Conservation (phyloP, 2,329 filamentous ascomycete genomes). For the Alternaria gansuensis region DNA sequence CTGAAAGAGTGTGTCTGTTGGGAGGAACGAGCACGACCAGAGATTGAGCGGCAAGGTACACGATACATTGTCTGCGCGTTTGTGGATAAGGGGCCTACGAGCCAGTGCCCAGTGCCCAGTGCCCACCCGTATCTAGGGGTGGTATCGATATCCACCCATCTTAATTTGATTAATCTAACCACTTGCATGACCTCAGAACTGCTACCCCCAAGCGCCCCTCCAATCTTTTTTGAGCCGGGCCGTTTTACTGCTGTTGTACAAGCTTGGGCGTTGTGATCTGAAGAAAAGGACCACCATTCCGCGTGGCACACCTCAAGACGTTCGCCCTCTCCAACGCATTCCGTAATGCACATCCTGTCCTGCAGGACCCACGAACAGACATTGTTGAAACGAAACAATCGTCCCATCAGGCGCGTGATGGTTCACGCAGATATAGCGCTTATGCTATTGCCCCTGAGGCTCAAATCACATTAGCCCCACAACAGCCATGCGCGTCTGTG, state of each 20-base stretch:
- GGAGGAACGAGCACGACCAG: slow-evolving; percentile 31
- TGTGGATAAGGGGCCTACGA: slow-evolving; percentile 32
- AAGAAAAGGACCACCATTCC: neutral
- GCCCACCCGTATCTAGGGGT: slow-evolving; percentile 41
- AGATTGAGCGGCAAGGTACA: slow-evolving; percentile 37
- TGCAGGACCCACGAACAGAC: slow-evolving; percentile 35
- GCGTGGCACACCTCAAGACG: slow-evolving; percentile 22
- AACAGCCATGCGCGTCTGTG: slow-evolving; percentile 25
- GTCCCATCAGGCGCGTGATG: slow-evolving; percentile 37
- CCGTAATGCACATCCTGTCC: slow-evolving; percentile 20
- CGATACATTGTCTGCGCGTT: slow-evolving; percentile 41
- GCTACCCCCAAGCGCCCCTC: slow-evolving; percentile 32
- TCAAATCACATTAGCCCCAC: slow-evolving; percentile 40
- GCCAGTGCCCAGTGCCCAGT: slow-evolving; percentile 3
- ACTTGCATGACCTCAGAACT: slow-evolving; percentile 46
- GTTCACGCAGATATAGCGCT: slow-evolving; percentile 35
- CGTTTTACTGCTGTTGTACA: slow-evolving; percentile 39
- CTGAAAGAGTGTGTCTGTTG: slow-evolving; percentile 26
- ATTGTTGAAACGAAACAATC: slow-evolving; percentile 36
- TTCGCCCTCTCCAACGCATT: slow-evolving; percentile 26
- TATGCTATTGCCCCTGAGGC: slow-evolving; percentile 37
- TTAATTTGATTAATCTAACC: slow-evolving; percentile 48
- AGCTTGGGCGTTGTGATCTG: slow-evolving; percentile 6
- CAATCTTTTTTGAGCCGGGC: slow-evolving; percentile 35
- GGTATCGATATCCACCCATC: slow-evolving; percentile 47